Percentiles rank a stretch among this genome's conserved stretches.
Evolutionary conservation across 2,329 filamentous ascomycete genomes (phyloP).

Genomic region (Leptodontidium sp.): DNA sequence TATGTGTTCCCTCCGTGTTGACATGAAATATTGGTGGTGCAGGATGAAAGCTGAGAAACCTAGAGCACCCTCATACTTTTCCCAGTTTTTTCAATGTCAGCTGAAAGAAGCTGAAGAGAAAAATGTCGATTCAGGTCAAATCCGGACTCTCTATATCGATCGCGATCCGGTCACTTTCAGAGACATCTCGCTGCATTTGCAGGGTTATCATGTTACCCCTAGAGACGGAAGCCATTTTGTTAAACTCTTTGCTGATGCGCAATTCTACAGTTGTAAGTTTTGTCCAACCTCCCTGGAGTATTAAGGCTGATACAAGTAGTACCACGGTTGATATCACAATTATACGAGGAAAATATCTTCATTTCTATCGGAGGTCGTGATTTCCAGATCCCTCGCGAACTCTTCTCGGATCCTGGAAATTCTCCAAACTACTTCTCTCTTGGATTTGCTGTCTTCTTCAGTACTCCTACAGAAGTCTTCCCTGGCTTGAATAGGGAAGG

Average conservation of each 20-base stretch:
- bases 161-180: conserved; percentile 88
- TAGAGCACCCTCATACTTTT: conserved; percentile 95
- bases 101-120: conserved; percentile 69
- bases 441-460: conserved; percentile 89
- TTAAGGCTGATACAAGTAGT: conserved; percentile 59
- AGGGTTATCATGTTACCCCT: conserved; percentile 88
- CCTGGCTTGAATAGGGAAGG: conserved; percentile 79
- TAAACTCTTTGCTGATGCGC: conserved; percentile 90
- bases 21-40: background rate
- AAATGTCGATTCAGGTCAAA: conserved; percentile 44
- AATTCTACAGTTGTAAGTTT: conserved; percentile 84
- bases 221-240: conserved; percentile 88
- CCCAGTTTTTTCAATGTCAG: conserved; percentile 90
- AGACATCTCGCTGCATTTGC: conserved; percentile 89
- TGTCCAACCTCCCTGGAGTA: background rate
- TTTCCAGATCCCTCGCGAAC: conserved; percentile 88
- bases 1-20: conserved; percentile 52
- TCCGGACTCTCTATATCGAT: conserved; percentile 93
- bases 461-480: conserved; percentile 79
- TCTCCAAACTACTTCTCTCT: conserved; percentile 96
- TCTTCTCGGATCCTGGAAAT: conserved; percentile 86
- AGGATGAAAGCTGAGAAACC: conserved; percentile 54
- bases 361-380: conserved; percentile 87
- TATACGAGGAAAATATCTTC: conserved; percentile 92
- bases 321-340: conserved; percentile 86